Base-by-base conservation (phyloP, 371 early-diverging fungal genomes). In the Batkoa obscura region DNA sequence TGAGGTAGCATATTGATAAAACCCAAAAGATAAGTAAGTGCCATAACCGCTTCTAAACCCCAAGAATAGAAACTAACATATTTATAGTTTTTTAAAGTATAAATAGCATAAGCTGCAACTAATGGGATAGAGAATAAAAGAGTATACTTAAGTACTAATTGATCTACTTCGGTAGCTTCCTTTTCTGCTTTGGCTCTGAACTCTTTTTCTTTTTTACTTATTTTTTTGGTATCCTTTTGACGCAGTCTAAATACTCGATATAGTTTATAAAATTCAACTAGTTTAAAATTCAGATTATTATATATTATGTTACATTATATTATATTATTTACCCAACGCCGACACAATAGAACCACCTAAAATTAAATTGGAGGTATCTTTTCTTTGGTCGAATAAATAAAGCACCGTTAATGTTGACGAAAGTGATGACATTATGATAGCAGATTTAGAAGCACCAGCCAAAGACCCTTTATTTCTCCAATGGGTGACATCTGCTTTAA, bases 21-120 rank as follows among this genome's bases (percentile, higher is more conserved):
- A 30, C 81, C 81, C 58, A 75, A 63, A 35, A 66, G 41, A 55
- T 69, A 73, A 13, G 74, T 65, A 2, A 66, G 67, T 3, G 78
- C 78, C 53, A 84, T 73, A 15, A 76, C 63, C 42, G 78, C 73
- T 45, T 75, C 66, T 6, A 84, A 59, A 47, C 75, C 61, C 70
- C 76, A 84, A 31, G 81, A 79, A 60, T 80, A 71, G 65, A 78
- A 78, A 4, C 73, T 64, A 59, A 72, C 73, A 66, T 83, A 80
- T 49, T 71, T 65, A 50, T 70, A 64, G 60, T 75, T 78, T 15
- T 75, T 43, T 2, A 84, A 63, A 47, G 80, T 79, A 61, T 80
- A 82, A 32, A 76, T 64, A 4, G 75, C 72, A 59, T 84, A 86
- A 0, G 69, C 76, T 6, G 64, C 55, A 51, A 81, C 62, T 23